Base-by-base conservation (phyloP, 1,284 basidiomycete species). In the Ceratobasidium theobromae region DNA sequence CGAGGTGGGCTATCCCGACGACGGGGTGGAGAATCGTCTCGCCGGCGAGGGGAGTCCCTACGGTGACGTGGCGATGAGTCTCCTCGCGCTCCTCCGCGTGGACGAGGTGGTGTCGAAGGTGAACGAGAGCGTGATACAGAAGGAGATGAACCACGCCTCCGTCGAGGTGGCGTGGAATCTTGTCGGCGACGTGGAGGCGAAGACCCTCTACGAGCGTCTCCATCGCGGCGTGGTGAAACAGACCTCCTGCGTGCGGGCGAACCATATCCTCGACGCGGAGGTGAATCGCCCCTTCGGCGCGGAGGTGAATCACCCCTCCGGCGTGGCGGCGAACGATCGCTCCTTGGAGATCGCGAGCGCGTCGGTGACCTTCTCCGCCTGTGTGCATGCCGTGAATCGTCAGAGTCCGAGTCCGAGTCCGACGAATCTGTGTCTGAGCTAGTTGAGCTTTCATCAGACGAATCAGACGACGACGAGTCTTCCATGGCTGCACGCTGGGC, bases 401-500 rank as follows among this genome's bases (percentile, higher is more conserved):
- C 76, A 9, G 76, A 75, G 62, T 75, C 74, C 35, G 35, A 38
- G 53, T 77, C 76, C 32, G 79, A 77, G 60, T 79, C 82, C 0
- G 81, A 82, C 3, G 75, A 76, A 48, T 78, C 78, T 38, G 57
- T 46, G 30, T 52, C 49, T 30, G 49, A 30, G 49, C 28, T 32
- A 3, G 49, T 30, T 3, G 45, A 49, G 64, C 76, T 75, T 23
- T 68, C 70, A 48, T 74, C 74, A 6, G 76, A 76, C 4, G 79
- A 78, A 67, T 82, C 82, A 0, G 85, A 85, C 1, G 85, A 86
- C 0, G 85, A 88, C 0, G 86, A 86, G 70, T 86, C 86, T 74
- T 89, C 91, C 38, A 90, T 80, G 80, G 89, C 85, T 0, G 89
- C 89, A 40, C 92, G 88, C 16, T 93, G 87, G 77, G 98, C 94